Conservation (phyloP, 345 rosid species). For the Carallia pectinifolia region DNA sequence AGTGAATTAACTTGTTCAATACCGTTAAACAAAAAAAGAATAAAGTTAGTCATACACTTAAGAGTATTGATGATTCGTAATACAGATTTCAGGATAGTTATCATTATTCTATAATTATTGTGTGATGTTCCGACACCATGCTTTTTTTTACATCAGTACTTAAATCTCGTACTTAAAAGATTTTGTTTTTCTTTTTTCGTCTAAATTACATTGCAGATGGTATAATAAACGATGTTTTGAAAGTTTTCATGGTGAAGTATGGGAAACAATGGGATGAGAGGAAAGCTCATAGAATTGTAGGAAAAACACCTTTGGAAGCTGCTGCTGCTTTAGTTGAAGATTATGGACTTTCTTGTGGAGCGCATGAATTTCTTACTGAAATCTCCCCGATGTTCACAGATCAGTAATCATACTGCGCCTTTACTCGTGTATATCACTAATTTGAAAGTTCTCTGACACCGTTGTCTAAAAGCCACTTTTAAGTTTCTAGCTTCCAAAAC, state of each 20-base stretch:
- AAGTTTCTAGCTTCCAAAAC: no score
- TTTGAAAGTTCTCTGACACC: no score
- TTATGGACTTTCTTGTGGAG: conserved; percentile 72
- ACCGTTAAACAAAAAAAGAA: no score
- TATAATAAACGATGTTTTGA: conserved; percentile 57
- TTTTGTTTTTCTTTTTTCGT: conserved; percentile 3
- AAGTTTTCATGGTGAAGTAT: conserved; percentile 54
- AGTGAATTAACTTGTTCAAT: no score
- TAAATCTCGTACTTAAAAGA: not conserved
- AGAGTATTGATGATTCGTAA: no score
- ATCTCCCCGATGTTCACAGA: conserved; percentile 60
- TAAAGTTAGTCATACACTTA: no score
- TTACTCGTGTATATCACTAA: no score
- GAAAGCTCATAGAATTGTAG: conserved; percentile 56
- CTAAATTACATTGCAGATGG: conserved; percentile 46
- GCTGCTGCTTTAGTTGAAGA: conserved; percentile 76
- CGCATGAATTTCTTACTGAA: conserved; percentile 61
- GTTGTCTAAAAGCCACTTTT: no score
- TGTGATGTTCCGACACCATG: no score
- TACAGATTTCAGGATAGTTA: no score
- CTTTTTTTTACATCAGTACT: not conserved
- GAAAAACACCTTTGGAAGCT: conserved; percentile 75
- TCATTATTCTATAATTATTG: no score
- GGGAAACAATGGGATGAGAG: conserved; percentile 97
- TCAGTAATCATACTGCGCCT: conserved; percentile 35